Conservation (phyloP, 192 early-diverging fungal genomes). For the Backusella luteola region DNA sequence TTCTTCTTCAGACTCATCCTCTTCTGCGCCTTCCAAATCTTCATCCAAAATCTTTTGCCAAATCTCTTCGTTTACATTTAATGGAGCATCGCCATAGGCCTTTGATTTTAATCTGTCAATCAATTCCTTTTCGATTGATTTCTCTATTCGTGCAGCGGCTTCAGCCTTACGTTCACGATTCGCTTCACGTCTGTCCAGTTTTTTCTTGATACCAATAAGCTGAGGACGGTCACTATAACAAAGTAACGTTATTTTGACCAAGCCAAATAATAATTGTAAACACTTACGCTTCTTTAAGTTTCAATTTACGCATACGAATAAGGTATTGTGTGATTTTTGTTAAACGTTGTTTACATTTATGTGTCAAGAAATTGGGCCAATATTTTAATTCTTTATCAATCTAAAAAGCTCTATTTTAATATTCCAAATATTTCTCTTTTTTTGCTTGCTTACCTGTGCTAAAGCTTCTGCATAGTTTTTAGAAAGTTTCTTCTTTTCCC, state of each 20-base stretch:
- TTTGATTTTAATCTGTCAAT: slow-evolving; percentile 88
- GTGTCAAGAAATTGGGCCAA: slow-evolving; percentile 89
- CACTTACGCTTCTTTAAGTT: slow-evolving; percentile 68
- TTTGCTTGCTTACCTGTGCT: slow-evolving; percentile 50
- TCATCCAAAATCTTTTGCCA: slow-evolving; percentile 88
- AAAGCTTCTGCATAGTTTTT: slow-evolving; percentile 89
- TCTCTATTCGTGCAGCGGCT: slow-evolving; percentile 86
- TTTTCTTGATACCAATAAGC: slow-evolving; percentile 90
- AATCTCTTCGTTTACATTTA: slow-evolving; percentile 88
- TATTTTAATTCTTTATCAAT: slow-evolving; percentile 89
- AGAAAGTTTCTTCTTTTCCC: slow-evolving; percentile 87
- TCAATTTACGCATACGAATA: slow-evolving; percentile 89
- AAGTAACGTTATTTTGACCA: neutral
- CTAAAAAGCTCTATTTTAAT: slow-evolving; percentile 22
- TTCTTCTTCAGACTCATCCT: slow-evolving; percentile 69
- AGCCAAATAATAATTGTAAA: neutral
- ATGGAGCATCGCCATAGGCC: slow-evolving; percentile 94
- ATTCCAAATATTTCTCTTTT: neutral
- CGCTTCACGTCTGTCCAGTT: slow-evolving; percentile 85
- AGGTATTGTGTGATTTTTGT: slow-evolving; percentile 97
- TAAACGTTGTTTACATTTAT: slow-evolving; percentile 96
- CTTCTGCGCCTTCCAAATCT: slow-evolving; percentile 67
- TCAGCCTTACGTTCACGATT: slow-evolving; percentile 88
- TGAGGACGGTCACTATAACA: slow-evolving; percentile 53
- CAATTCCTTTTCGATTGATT: slow-evolving; percentile 94